Base-by-base conservation (phyloP, 192 early-diverging fungal genomes). In the Martensiomyces pterosporus region DNA sequence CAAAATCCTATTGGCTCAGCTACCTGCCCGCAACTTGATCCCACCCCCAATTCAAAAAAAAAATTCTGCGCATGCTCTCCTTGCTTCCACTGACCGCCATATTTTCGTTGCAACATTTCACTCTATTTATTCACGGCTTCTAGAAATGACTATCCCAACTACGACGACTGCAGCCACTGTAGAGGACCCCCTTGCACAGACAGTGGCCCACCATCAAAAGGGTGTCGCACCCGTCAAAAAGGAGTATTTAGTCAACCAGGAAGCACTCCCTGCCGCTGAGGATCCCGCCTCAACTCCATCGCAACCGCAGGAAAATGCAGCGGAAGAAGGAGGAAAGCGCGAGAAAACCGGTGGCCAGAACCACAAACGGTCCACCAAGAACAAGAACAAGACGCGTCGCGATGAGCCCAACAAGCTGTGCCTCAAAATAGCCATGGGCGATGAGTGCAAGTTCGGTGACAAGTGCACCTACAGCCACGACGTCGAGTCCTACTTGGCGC, bases 381-480 rank as follows among this genome's bases (percentile, higher is more conserved):
- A 60, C 48, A 54, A 52, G 27, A 39, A 33, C 40, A 55, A 34
- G 29, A 41, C 47, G 26, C 5, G 18, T 9, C 33, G 35, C 13
- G 37, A 24, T 1, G 19, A 50, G 1, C 24, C 39, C 23, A 43
- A 39, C 43, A 43, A 57, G 44, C 55, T 90, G 15, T 90, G 88
- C 70, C 44, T 45, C 35, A 63, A 48, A n/a, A 43, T 77, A 1
- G 52, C 75, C 1, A 9, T 48, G n/a, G 79, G 75, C 24, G 52
- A 78, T 9, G 49, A 43, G 7, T 89, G 89, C 49, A 15, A 51
- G 1, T 61, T 61, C 22, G 75, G 79, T 1, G 74, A 78, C 39
- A 48, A 44, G 34, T 98, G 94, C 71, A 80, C 75, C 49, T 87
- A 75, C 37, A 83, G 74, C 37, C 95, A 98, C 73, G 90, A 97